Conservation (phyloP, 495 filamentous ascomycete species). For the Rusavskia elegans region DNA sequence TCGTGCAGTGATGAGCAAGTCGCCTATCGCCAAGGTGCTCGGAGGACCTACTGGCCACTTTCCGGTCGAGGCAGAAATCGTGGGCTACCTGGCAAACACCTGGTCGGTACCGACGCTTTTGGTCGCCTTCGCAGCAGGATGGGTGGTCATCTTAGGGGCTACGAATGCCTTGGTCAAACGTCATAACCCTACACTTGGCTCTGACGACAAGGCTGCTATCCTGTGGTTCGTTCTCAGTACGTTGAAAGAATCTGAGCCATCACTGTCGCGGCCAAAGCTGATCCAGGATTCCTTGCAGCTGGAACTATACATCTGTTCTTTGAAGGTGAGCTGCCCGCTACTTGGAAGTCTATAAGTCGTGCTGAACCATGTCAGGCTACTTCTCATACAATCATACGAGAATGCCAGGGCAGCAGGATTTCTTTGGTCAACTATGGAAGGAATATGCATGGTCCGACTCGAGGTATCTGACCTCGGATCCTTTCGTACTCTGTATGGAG, state of each 20-base stretch:
- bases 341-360: background rate
- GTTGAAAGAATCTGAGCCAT: constrained; percentile 10
- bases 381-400: constrained; percentile 49
- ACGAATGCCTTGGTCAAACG: constrained; percentile 32
- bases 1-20: background rate
- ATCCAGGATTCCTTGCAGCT: constrained; percentile 25
- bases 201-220: constrained; percentile 36
- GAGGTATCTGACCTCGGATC: constrained; percentile 62
- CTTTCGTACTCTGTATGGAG: constrained; percentile 75
- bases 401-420: constrained; percentile 40
- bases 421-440: constrained; percentile 76
- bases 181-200: constrained; percentile 28
- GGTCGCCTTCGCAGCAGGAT: constrained; percentile 32
- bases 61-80: constrained; percentile 43
- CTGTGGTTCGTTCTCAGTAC: constrained; percentile 54
- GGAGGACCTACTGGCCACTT: constrained; percentile 20
- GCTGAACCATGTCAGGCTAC: constrained; percentile 38
- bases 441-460: constrained; percentile 77
- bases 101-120: constrained; percentile 37
- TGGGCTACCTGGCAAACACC: constrained; percentile 45
- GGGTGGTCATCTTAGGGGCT: constrained; percentile 31
- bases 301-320: constrained; percentile 63
- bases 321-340: constrained; percentile 33
- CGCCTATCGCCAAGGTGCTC: background rate
- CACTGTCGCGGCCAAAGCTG: background rate